Base-by-base conservation (phyloP, 768 basidiomycete species). In the Russula earlei region DNA sequence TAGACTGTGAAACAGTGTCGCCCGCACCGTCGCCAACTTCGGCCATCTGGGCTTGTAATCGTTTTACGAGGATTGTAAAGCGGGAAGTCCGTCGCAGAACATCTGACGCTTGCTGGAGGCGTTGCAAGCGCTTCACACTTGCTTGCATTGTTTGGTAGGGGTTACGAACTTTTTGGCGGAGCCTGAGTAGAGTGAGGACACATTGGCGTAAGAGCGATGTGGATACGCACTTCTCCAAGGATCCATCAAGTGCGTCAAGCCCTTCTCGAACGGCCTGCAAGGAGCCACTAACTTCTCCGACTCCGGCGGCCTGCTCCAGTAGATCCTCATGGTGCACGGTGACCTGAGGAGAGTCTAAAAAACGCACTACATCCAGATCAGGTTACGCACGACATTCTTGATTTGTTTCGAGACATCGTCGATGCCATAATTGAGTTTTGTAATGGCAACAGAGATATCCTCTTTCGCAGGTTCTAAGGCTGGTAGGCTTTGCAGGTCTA, bases 341-440 rank as follows among this genome's bases (percentile, higher is more conserved):
- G 49, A 94, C 88, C 89, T 93, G 56, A 46, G 20, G 3, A 55
- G 44, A 61, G 34, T 48, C 52, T 44, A 27, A 20, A 44, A 49
- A 40, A 20, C 10, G 27, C 12, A 8, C 10, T 12, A 27, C 5
- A 31, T 19, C 11, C 29, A n/a, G 20, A 20, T 3, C 1, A 15
- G 20, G 27, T 47, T 19, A 65, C 84, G 61, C 56, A 94, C 92
- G 69, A 95, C 74, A 45, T 75, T 77, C 70, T 87, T 88, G 49
- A 98, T 85, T 69, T 97, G 91, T 67, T 86, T 90, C 25, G 85
- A 84, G 19, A 95, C 84, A 68, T 98, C 93, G 38, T 97, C 95
- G 56, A 97, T 85, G 0, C 85, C 88, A 65, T 84, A 79, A 58
- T 84, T 87, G 4, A 99, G 75, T 68, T 90, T 93, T 6, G 90